Percentiles rank a stretch among this genome's conserved stretches.
phyloP scores from a whole-genome alignment of 495 filamentous ascomycete genomes.

The Daldinia childiae region DNA sequence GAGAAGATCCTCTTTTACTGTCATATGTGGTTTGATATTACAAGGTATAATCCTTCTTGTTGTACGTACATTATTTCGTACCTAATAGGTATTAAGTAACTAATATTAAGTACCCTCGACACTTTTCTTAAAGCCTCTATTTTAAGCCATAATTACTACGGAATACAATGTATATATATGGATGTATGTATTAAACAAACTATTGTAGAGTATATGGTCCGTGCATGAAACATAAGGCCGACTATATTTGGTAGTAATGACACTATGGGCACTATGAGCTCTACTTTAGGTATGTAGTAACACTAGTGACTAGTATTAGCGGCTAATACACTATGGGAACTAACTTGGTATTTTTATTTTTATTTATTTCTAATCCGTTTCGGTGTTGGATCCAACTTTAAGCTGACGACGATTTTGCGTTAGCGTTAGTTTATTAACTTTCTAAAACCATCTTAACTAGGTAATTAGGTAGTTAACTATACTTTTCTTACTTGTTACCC shows the following conservation, averaged over 20 bases:
- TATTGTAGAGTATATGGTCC: background rate
- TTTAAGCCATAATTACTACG: background rate
- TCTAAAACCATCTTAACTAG: background rate
- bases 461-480: too few relatives aligned
- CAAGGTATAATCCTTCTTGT: background rate
- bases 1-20: background rate
- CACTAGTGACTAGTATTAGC: background rate
- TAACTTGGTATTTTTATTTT: background rate
- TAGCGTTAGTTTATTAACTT: background rate
- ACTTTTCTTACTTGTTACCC: background rate
- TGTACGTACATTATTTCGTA: background rate
- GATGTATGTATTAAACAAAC: background rate
- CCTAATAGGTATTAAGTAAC: background rate
- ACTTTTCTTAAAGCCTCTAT: background rate
- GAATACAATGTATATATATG: too few relatives aligned
- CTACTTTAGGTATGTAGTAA: too few relatives aligned
- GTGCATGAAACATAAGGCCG: background rate
- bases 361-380: constrained; percentile 9
- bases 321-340: background rate
- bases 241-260: background rate
- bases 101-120: background rate
- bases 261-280: background rate
- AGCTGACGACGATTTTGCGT: constrained; percentile 21
- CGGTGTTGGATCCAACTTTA: constrained; percentile 19
- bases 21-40: background rate